Percentiles rank a stretch among this genome's conserved stretches.
Evolutionary conservation across 164 flowering plant genomes (phyloP).

Genomic region (Magnolia officinalis): DNA sequence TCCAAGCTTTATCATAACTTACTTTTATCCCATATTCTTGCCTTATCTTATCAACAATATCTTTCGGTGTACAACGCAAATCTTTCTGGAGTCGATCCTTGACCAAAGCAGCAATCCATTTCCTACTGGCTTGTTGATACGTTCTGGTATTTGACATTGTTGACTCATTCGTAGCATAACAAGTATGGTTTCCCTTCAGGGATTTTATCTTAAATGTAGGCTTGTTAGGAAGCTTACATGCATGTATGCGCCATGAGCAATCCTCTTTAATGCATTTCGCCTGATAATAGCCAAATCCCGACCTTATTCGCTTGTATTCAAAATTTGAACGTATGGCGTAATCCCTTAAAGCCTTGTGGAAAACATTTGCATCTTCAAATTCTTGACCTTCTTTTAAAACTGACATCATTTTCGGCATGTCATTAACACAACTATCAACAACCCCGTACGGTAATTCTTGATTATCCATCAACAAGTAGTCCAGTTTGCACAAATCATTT

Average conservation of each 20-base stretch:
- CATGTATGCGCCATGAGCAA: conserved; percentile 7
- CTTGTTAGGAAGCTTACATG: background rate
- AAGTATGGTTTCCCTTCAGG: background rate
- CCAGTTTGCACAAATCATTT: background rate
- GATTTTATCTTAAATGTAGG: background rate
- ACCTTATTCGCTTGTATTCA: background rate
- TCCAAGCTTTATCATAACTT: background rate
- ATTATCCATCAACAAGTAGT: no score
- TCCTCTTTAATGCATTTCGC: background rate
- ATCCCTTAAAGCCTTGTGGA: background rate
- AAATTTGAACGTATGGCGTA: background rate
- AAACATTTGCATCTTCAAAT: background rate
- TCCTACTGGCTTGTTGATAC: background rate
- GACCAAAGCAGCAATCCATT: background rate
- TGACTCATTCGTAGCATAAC: background rate
- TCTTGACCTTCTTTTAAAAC: background rate
- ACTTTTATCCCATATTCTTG: background rate
- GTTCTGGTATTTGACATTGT: no score
- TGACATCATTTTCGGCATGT: background rate
- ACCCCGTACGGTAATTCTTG: no score
- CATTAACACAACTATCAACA: background rate
- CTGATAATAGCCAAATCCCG: background rate
- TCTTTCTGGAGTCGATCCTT: background rate
- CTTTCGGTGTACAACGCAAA: background rate
- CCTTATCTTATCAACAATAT: background rate